Percentiles rank a stretch among this genome's conserved stretches.
These are phyloP conservation scores for Aspergillus carlsbadensis DNA, from an alignment of 495 filamentous ascomycete species.

Conservation along the genomic window DNA sequence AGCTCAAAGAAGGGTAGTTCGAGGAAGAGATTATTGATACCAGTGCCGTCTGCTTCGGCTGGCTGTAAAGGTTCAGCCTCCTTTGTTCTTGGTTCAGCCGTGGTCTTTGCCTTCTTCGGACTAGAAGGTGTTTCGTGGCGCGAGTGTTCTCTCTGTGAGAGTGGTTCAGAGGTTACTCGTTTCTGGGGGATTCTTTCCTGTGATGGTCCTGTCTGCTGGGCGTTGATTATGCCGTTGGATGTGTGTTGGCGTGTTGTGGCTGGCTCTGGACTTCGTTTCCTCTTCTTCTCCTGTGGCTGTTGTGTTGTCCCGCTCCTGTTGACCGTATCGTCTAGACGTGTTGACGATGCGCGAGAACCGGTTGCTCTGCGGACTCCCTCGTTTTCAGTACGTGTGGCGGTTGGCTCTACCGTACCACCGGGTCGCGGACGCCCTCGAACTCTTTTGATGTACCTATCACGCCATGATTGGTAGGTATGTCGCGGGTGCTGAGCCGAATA, in stretches of 20 bases:
- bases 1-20: conserved; percentile 36
- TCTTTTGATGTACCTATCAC: conserved; percentile 63
- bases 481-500: conserved; percentile 50
- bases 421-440: conserved; percentile 46
- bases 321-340: background rate
- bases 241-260: background rate
- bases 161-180: background rate
- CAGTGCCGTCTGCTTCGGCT: background rate
- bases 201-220: background rate
- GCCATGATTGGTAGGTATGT: conserved; percentile 73
- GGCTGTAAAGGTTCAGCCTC: background rate
- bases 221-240: background rate
- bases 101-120: background rate
- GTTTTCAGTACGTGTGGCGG: background rate
- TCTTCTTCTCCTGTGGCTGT: conserved; percentile 15
- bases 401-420: conserved; percentile 25
- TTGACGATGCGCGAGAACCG: background rate
- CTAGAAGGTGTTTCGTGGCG: background rate
- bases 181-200: background rate
- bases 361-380: background rate
- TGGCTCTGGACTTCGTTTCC: conserved; percentile 18
- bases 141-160: conserved; percentile 3
- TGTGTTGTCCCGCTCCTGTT: background rate
- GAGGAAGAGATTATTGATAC: conserved; percentile 21
- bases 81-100: background rate